Evolutionary conservation across 352 stramenopile species (phyloP), one percentile per base, ranked within the genome.

Genomic region (Phytophthora vignae): DNA sequence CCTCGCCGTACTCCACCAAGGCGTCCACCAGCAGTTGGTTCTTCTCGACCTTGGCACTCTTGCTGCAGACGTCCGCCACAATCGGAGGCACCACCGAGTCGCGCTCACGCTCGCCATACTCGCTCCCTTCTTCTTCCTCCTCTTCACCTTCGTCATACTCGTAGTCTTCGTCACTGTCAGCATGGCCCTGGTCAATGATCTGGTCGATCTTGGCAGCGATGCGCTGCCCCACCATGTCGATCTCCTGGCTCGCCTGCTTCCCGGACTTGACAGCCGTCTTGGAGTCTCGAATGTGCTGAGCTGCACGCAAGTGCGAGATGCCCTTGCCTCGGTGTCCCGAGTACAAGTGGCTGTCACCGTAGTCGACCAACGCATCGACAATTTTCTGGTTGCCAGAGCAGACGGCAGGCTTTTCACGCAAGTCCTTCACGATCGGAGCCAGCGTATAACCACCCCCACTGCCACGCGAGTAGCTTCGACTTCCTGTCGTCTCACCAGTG

Each of bases 221-320:
- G 2, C 73, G 55, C 25, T 77, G 57, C 40, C 88, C 88, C 1
- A 95, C 84, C 77, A 92, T 90, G 11, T 62, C 73, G 22, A 95
- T 85, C 56, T 85, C 76, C 36, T 78, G 68, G 33, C 61, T 84
- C 0, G 88, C 88, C 55, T 93, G 82, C 11, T 64, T 60, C 1
- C 79, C 78, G 17, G 78, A 85, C 64, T 74, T 88, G 49, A 95
- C 80, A 27, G 81, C 59, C 8, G 70, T 64, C 15, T 93, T 73
- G 1, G 84, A 77, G 58, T 90, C 64, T 4, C 88, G 82, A 54
- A 95, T 95, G 31, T 69, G 50, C 69, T 78, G 65, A 1, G 88
- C 85, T 8, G 85, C 84, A n/a, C 85, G 84, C 64, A 95, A 71
- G 21, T 93, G 86, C 49, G 88, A 93, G 25, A 95, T 93, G 1